Base-by-base conservation (phyloP, 2,329 filamentous ascomycete species). In the Dothidotthia symphoricarpi region DNA sequence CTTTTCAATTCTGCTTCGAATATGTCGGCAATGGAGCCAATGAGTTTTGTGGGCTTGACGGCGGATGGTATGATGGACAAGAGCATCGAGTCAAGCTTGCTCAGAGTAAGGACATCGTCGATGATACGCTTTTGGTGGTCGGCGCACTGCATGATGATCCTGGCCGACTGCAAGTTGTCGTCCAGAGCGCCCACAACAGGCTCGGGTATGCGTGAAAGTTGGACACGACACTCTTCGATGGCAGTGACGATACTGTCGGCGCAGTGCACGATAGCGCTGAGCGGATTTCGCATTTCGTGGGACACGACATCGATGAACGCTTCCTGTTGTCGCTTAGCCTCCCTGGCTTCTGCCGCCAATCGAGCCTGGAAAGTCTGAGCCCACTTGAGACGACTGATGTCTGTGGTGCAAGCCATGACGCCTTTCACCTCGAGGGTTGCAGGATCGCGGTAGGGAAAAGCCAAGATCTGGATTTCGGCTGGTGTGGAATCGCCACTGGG, bases 111-210 rank as follows among this genome's bases (percentile, higher is more conserved):
- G 4, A 74, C 61, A 41, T 75, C 72, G 43, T 74, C 71, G 8
- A 74, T 70, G 25, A 75, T 74, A 15, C 69, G 57, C 43, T 72
- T 73, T 39, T 73, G 70, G 39, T 75, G 72, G 16, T 69, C 63
- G 5, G 68, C 68, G 45, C 72, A 75, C 25, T 69, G 61, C 24
- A 70, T 62, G 39, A 75, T 72, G 22, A 69, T 71, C 27, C 70
- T 63, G 6, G 65, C 66, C 13, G 65, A 59, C 13, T 64, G 55
- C 8, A 59, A 40, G 28, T 61, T 64, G 22, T 60, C 60, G 11
- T 58, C 50, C 6, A 67, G 31, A 5, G 51, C 41, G 7, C 59
- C 54, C 10, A 61, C 39, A 31, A 53, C 59, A 2, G 53, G 44
- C 11, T 46, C 35, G 11, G 55, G 56, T 2, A 66, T 47, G 3